Evolutionary conservation across 768 basidiomycete genomes (phyloP).

Genomic region (Wakefieldia striispora): DNA sequence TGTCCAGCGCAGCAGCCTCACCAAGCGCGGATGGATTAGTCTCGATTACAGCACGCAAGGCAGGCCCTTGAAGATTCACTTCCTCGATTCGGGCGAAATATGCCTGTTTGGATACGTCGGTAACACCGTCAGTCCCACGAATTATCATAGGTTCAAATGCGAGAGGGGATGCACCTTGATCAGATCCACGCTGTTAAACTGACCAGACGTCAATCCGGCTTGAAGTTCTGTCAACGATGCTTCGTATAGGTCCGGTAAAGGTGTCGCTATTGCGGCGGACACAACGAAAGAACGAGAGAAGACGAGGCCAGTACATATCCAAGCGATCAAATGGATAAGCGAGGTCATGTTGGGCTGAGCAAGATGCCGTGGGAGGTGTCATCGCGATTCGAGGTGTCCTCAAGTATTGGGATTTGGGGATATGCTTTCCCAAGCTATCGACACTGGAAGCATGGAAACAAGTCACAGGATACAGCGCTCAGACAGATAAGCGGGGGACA

Average conservation of each 20-base stretch:
- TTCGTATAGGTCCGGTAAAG: constrained; percentile 41
- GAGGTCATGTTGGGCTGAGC: constrained; percentile 1
- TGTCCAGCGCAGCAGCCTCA: constrained; percentile 35
- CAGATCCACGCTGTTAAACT: constrained; percentile 41
- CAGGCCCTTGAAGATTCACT: constrained; percentile 39
- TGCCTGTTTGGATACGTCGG: constrained; percentile 26
- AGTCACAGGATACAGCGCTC: constrained; percentile 7
- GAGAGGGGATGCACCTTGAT: constrained; percentile 31
- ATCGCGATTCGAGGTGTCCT: neutral
- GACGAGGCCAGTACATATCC: constrained; percentile 6
- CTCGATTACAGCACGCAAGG: constrained; percentile 40
- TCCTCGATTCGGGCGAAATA: constrained; percentile 43
- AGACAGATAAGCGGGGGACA: neutral
- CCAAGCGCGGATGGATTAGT: constrained; percentile 37
- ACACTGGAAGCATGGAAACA: constrained; percentile 1
- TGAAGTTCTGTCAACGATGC: constrained; percentile 40
- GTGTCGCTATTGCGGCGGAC: constrained; percentile 10
- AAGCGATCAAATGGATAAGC: constrained; percentile 6
- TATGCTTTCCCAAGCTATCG: constrained; percentile 8
- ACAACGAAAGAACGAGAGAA: constrained; percentile 4
- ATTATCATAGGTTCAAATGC: neutral
- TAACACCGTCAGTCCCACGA: neutral
- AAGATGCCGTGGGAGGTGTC: neutral
- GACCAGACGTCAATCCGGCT: constrained; percentile 32
- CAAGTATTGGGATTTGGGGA: constrained; percentile 1